Percentiles rank a stretch among this genome's conserved stretches.
Conservation (phyloP, 805 yeast species). For the Candida patagonica region DNA sequence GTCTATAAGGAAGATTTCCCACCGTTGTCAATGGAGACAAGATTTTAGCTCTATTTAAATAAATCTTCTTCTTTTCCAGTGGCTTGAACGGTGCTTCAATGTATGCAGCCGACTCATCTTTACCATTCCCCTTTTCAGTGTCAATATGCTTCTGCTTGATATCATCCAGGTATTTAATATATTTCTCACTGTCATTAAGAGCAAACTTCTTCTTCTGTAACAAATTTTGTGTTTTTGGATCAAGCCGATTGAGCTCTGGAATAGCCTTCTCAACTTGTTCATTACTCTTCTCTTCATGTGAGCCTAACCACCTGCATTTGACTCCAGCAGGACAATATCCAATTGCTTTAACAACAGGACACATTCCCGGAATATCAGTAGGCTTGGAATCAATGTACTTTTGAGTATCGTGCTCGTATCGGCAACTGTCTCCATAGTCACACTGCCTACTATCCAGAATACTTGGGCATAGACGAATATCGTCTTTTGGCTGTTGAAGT, state of each 20-base stretch:
- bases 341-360: slow-evolving; percentile 74
- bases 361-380: slow-evolving; percentile 60
- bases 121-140: slow-evolving; percentile 23
- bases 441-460: slow-evolving; percentile 31
- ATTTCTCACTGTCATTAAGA: slow-evolving; percentile 47
- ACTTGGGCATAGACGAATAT: slow-evolving; percentile 55
- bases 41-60: slow-evolving; percentile 67
- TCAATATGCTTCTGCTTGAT: slow-evolving; percentile 17
- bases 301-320: slow-evolving; percentile 82
- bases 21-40: slow-evolving; percentile 96
- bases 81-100: slow-evolving; percentile 68
- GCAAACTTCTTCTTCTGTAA: slow-evolving; percentile 56
- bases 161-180: slow-evolving; percentile 53
- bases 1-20: slow-evolving; percentile 90
- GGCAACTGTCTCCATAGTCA: slow-evolving; percentile 63
- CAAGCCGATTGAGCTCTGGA: slow-evolving; percentile 57
- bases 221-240: slow-evolving; percentile 35
- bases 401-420: slow-evolving; percentile 65
- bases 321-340: slow-evolving; percentile 92
- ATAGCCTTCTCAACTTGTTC: slow-evolving; percentile 30
- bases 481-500: slow-evolving; percentile 57
- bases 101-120: slow-evolving; percentile 36
- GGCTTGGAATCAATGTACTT: slow-evolving; percentile 58
- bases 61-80: slow-evolving; percentile 69
- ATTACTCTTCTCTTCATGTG: slow-evolving; percentile 44